Base-by-base conservation (phyloP, 139 green algal genomes). In the Chlamydomonas eustigma region DNA sequence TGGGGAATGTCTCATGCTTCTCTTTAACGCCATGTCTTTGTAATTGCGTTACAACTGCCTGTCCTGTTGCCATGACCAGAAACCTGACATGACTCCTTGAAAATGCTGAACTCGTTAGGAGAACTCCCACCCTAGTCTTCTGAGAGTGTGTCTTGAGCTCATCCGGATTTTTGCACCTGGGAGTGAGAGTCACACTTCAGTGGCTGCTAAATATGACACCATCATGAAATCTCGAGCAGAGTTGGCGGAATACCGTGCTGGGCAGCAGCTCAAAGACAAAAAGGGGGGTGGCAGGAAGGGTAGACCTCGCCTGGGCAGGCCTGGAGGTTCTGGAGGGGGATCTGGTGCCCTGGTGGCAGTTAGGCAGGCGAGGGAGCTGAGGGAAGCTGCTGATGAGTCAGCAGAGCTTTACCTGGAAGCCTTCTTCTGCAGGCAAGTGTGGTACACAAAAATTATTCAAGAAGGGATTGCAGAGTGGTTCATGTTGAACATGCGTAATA, bases 81-180 rank as follows among this genome's bases (percentile, higher is more conserved):
- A n/a, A n/a, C n/a, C n/a, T n/a, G n/a, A n/a, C n/a, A n/a, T n/a
- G n/a, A n/a, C n/a, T n/a, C n/a, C n/a, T n/a, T n/a, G n/a, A n/a
- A n/a, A n/a, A n/a, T n/a, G n/a, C n/a, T n/a, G n/a, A n/a, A n/a
- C n/a, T n/a, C n/a, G n/a, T n/a, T n/a, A 74, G 70, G 70, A 76
- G 70, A 39, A 39, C 4, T 33, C 38, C 2, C 4, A 22, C 38
- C 39, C 70, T 18, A 8, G 1, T 22, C 44, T 51, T 25, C 51
- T 85, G 64, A 51, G 68, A 22, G 28, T 31, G 5, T 79, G 72
- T 32, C 67, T 86, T 58, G 58, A 82, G 76, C 81, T 81, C 6
- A 64, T 86, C 25, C 51, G 51, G 0, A 73, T 72, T 8, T 67
- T 80, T 35, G 69, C 73, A 18, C 81, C 81, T 2, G 81, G 81